phyloP scores from a whole-genome alignment of 108 stramenopile genomes.

The Seminavis robusta region DNA sequence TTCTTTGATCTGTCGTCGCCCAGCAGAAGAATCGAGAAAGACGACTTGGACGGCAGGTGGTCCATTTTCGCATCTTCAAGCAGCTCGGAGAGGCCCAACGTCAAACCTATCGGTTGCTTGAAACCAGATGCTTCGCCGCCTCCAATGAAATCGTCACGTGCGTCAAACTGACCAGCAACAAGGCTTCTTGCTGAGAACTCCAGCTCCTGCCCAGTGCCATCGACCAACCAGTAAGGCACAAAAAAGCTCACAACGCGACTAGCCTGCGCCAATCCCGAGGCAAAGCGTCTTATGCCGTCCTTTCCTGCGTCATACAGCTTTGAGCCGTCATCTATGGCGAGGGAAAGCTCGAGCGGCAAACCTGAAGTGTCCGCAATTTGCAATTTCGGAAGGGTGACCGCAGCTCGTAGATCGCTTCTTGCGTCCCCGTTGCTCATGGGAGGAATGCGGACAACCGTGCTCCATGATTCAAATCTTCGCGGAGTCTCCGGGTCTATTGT shows the following conservation, averaged over 20 bases:
- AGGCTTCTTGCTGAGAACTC: constrained; percentile 36
- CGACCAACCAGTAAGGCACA: constrained; percentile 55
- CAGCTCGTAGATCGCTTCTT: not conserved
- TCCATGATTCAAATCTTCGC: constrained; percentile 43
- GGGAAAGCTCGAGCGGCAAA: constrained; percentile 29
- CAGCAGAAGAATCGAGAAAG: constrained; percentile 49
- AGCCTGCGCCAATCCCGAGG: constrained; percentile 12
- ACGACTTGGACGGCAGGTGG: constrained; percentile 3
- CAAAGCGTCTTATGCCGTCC: constrained; percentile 14
- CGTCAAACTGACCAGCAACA: constrained; percentile 37
- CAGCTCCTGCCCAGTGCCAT: constrained; percentile 43
- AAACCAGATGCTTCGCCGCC: not conserved
- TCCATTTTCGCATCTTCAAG: constrained; percentile 26
- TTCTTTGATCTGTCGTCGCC: constrained; percentile 39
- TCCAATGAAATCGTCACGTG: constrained; percentile 3
- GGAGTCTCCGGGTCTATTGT: constrained; percentile 32
- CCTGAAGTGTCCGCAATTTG: constrained; percentile 3
- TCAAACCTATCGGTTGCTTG: not conserved
- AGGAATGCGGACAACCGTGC: constrained; percentile 33
- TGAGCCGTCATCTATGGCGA: constrained; percentile 21
- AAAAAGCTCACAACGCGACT: constrained; percentile 31
- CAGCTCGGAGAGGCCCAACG: constrained; percentile 42
- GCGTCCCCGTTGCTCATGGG: not conserved
- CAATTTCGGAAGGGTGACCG: constrained; percentile 4
- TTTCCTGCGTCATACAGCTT: constrained; percentile 6